phyloP scores from a whole-genome alignment of 2,329 filamentous ascomycete genomes.

The Graphilbum ipis-grandicollis region DNA sequence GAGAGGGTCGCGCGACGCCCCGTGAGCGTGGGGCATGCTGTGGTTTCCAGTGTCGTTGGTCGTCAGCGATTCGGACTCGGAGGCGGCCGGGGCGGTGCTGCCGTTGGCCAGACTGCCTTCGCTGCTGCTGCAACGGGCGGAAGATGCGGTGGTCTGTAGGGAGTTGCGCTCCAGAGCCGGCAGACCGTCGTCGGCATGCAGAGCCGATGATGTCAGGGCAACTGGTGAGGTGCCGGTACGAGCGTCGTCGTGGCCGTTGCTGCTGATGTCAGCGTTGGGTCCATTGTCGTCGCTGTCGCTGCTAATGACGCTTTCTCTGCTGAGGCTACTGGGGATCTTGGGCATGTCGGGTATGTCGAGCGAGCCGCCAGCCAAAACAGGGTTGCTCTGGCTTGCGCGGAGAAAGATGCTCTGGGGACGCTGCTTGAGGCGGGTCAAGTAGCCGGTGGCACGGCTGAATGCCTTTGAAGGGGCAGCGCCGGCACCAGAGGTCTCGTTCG shows the following conservation, averaged over 20 bases:
- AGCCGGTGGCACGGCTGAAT: constrained; percentile 26
- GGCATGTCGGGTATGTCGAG: background rate
- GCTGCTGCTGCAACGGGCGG: constrained; percentile 10
- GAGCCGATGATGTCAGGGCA: too few relatives aligned
- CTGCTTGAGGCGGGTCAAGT: constrained; percentile 34
- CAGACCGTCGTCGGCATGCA: background rate
- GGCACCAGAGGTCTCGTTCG: background rate
- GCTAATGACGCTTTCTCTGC: background rate
- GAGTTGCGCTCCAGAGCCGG: constrained; percentile 7
- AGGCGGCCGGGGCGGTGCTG: constrained; percentile 8
- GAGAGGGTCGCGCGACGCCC: constrained; percentile 29
- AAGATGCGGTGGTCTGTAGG: constrained; percentile 11
- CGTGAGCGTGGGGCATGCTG: constrained; percentile 20
- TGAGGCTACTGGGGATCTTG: background rate
- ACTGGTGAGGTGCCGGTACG: too few relatives aligned
- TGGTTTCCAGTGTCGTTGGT: constrained; percentile 26
- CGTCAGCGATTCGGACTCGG: constrained; percentile 15
- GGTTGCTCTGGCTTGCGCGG: constrained; percentile 15
- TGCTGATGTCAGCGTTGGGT: background rate
- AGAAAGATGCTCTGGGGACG: constrained; percentile 24
- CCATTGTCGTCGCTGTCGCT: background rate
- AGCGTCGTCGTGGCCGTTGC: background rate
- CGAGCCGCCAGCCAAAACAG: too few relatives aligned
- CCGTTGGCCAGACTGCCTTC: constrained; percentile 11
- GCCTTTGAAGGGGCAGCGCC: too few relatives aligned